Base-by-base conservation (phyloP, 78 protist genomes). In the Chrysochromulina tobinii region DNA sequence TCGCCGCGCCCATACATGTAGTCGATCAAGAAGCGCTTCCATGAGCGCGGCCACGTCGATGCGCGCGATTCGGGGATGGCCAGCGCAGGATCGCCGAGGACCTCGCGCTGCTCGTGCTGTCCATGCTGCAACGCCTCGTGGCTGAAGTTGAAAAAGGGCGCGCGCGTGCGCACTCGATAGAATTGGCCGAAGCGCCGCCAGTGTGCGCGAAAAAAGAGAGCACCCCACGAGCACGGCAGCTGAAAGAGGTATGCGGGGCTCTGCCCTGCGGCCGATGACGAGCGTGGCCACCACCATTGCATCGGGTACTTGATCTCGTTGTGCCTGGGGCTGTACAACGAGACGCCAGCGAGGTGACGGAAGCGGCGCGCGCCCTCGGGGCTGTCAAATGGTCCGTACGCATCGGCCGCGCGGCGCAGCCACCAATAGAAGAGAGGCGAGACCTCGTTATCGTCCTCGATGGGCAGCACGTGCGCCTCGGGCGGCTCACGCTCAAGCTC, bases 171-270 rank as follows among this genome's bases (percentile, higher is more conserved):
- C 57, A 50, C 23, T n/a, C 9, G n/a, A n/a, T 27, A 50, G 5
- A 12, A 75, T 7, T 50, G 38, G 61, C 87, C 89, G 66, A 91
- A 91, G 8, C 4, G 17, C 6, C 75, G 67, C 93, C 93, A 91
- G 8, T 18, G 83, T 27, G 25, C 18, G 69, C 90, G 51, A 17
- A 64, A 48, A 58, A 20, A 91, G 54, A 91, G 61, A 25, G 89
- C 93, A 9, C 93, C 93, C 93, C 93, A 91, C 11, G 87, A 69
- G 93, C 93, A 91, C 18, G 93, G 93, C 77, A 83, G 23, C 51
- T 11, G 20, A 9, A 66, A 3, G n/a, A 66, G n/a, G n/a, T 18
- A 66, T 9, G 72, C 72, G n/a, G 72, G 48, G 9, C 38, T 38
- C 38, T 38, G 38, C 38, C 38, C 38, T 38, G 72, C 72, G 17